A percentile compares a stretch with the other conserved stretches of the same genome.
These are phyloP conservation scores for Brassica nigra DNA, from an alignment of 345 rosid species.

Conservation along the genomic window DNA sequence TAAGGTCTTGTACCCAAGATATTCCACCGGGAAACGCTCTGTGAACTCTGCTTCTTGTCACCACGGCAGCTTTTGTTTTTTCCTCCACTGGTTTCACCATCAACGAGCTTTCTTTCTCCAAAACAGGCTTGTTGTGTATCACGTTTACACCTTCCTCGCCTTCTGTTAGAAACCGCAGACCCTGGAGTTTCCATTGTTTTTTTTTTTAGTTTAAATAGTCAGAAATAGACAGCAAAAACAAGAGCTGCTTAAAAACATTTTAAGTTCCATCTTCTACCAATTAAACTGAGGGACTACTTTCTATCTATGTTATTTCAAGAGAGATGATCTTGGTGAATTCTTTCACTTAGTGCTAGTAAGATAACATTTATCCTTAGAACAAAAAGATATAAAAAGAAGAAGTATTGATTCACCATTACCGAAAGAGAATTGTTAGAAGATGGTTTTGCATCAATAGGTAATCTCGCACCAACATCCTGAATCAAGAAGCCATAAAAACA, in stretches of 20 bases:
- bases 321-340: neutral
- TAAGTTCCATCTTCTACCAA: neutral
- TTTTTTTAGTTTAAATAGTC: neutral
- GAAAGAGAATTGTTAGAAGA: constrained; percentile 45
- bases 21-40: constrained; percentile 69
- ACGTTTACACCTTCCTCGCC: constrained; percentile 37
- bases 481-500: constrained; percentile 19
- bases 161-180: constrained; percentile 73
- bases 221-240: neutral
- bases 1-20: constrained; percentile 53
- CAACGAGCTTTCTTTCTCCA: constrained; percentile 31
- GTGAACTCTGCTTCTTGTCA: constrained; percentile 56
- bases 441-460: constrained; percentile 49
- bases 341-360: neutral
- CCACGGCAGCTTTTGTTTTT: constrained; percentile 11
- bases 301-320: constrained; percentile 10
- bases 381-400: neutral
- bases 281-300: neutral
- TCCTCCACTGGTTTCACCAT: constrained; percentile 32
- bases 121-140: constrained; percentile 43
- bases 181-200: constrained; percentile 53
- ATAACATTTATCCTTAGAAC: neutral
- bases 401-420: constrained; percentile 17
- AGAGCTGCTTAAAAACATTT: neutral
- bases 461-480: constrained; percentile 60